Base-by-base conservation (phyloP, 345 rosid species). In the Brassica rapa region DNA sequence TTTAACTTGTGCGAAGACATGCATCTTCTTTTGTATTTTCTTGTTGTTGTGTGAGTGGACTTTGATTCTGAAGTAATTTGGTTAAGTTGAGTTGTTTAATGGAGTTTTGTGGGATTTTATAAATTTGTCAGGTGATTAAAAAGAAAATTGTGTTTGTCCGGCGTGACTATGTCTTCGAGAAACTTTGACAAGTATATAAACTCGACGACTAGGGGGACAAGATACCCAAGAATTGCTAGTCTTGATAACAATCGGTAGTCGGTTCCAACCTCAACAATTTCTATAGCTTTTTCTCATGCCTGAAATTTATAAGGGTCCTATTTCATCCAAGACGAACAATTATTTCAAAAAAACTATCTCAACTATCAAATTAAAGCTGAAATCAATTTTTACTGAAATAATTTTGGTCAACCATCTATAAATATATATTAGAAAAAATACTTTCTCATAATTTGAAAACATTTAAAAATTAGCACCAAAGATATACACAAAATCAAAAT, bases 1-100 rank as follows among this genome's bases (percentile, higher is more conserved):
- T 43, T 43, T 43, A 11, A 61, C 25, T 53, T 74, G 16, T 51
- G 8, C 10, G 53, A 16, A 27, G 23, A 16, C 56, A 33, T 32
- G 77, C 41, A n/a, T 74, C 37, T 63, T 33, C 41, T 30, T 62
- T 53, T 33, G 35, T 51, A 33, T n/a, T 16, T 62, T 62, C 29
- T 37, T 65, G 15, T 65, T 37, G 29, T 19, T 19, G 69, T 35
- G 49, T 35, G 27, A 4, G 67, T 32, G 67, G 24, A 63, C 66
- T 62, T 62, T 62, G 65, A 29, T 62, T 62, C 21, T 62, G 39
- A 8, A 7, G 8, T n/a, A 29, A 14, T 6, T 29, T 62, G 35
- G 35, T 41, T 61, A 1, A 35, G 41, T 8, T 61, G 63, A 24
- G 32, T 11, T 11, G 8, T 24, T 59, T 56, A 21, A 56, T 21